These are phyloP conservation scores for Ophiognomonia clavigignenti-juglandacearum DNA, from an alignment of 2,329 filamentous ascomycete species.

Conservation along the genomic window DNA sequence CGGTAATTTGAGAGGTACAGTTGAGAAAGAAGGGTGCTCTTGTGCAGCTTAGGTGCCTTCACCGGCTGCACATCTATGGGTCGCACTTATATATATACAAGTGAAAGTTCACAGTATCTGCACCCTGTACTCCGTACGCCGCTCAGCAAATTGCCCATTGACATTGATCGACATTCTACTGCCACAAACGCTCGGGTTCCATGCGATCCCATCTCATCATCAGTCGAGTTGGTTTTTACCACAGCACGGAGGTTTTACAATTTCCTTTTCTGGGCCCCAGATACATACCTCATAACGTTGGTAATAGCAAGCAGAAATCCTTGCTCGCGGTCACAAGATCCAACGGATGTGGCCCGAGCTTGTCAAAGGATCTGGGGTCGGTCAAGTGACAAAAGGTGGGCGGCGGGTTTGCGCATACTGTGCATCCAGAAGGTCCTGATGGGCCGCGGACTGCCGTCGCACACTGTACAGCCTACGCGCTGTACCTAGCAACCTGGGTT, in stretches of 20 bases:
- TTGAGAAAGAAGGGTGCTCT: background rate
- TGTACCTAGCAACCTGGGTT: too few relatives aligned
- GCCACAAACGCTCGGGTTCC: background rate
- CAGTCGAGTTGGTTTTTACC: background rate
- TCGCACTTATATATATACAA: too few relatives aligned
- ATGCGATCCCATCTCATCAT: conserved; percentile 1
- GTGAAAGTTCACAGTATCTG: conserved; percentile 8
- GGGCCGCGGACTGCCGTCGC: background rate
- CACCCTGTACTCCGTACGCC: background rate
- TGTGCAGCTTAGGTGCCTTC: background rate
- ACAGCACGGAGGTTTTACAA: too few relatives aligned
- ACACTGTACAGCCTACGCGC: background rate
- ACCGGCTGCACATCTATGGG: conserved; percentile 9
- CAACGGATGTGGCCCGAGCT: background rate
- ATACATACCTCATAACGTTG: too few relatives aligned
- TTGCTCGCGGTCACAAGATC: conserved; percentile 2
- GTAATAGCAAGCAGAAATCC: background rate
- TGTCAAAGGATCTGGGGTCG: background rate
- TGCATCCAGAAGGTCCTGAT: background rate
- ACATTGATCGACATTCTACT: background rate
- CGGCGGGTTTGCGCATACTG: background rate
- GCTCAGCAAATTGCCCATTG: background rate
- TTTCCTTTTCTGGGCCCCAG: too few relatives aligned
- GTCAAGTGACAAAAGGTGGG: background rate
- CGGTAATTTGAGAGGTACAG: too few relatives aligned